Evolutionary conservation across 371 early-diverging fungal species (phyloP).

Genomic region (Choanephora cucurbitarum): DNA sequence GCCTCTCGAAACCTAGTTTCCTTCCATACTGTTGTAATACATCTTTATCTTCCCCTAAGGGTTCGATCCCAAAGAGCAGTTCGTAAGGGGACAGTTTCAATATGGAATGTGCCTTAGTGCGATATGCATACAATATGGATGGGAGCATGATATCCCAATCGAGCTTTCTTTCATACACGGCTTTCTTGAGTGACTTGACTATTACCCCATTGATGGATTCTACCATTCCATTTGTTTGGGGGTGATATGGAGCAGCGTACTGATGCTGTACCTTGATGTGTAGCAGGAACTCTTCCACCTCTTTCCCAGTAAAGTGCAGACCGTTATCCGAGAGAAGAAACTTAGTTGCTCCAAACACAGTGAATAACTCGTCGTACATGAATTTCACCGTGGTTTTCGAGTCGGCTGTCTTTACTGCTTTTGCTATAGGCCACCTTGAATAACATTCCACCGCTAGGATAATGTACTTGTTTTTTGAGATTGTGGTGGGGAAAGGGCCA

Average conservation of each 20-base stretch:
- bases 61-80: not conserved
- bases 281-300: too few species aligned
- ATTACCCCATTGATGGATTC: too few species aligned
- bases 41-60: not conserved
- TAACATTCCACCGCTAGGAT: slow-evolving; percentile 46
- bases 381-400: slow-evolving; percentile 32
- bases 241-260: too few species aligned
- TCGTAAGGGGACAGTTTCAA: slow-evolving; percentile 8
- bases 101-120: slow-evolving; percentile 2
- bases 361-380: slow-evolving; percentile 37
- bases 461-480: slow-evolving; percentile 38
- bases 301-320: too few species aligned
- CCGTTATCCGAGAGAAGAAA: too few species aligned
- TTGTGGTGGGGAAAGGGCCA: slow-evolving; percentile 24
- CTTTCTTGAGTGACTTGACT: too few species aligned
- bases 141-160: too few species aligned
- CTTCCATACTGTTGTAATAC: slow-evolving; percentile 1
- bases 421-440: slow-evolving; percentile 43
- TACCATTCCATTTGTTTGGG: too few species aligned
- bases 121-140: slow-evolving; percentile 15
- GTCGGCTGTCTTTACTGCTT: slow-evolving; percentile 27
- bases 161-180: too few species aligned
- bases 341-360: not conserved
- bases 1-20: not conserved
- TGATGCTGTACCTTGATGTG: too few species aligned